phyloP scores from a whole-genome alignment of 2,329 filamentous ascomycete genomes.

The Cryphonectria japonica region DNA sequence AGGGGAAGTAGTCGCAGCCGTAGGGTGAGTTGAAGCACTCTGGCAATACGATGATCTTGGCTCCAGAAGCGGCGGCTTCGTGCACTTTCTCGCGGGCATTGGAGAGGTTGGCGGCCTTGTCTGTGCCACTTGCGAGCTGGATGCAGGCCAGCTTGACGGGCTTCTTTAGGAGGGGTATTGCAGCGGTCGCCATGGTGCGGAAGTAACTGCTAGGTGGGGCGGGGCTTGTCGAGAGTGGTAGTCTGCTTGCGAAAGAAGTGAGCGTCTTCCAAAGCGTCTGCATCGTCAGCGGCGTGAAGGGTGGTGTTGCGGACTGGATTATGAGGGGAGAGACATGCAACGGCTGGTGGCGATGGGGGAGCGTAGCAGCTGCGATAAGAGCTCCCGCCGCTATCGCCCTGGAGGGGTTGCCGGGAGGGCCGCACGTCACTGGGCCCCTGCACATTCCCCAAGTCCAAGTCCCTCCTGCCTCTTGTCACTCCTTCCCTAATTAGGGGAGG shows the following conservation, averaged over 20 bases:
- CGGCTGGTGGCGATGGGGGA: neutral
- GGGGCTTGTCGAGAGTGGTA: constrained; percentile 25
- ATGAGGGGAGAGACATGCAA: neutral
- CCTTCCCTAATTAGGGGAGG: neutral
- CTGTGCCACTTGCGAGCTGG: constrained; percentile 78
- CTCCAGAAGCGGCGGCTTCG: constrained; percentile 75
- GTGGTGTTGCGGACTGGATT: neutral
- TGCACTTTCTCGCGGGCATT: constrained; percentile 82
- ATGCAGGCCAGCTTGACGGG: constrained; percentile 80
- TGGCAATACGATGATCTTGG: constrained; percentile 86
- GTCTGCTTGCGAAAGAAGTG: constrained; percentile 10
- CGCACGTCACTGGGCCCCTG: neutral
- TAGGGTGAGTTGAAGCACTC: constrained; percentile 99
- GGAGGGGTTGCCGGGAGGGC: neutral
- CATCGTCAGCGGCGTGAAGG: constrained; percentile 16
- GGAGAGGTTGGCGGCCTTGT: constrained; percentile 83
- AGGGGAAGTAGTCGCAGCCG: constrained; percentile 85
- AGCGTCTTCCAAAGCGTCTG: constrained; percentile 24
- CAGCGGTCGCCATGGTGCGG: constrained; percentile 40
- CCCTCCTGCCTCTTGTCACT: neutral
- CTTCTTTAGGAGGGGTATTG: constrained; percentile 64
- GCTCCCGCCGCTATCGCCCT: constrained; percentile 20
- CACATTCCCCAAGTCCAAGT: neutral
- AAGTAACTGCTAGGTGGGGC: constrained; percentile 30
- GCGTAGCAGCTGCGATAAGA: constrained; percentile 18